A percentile compares a stretch with the other conserved stretches of the same genome.
phyloP scores from a whole-genome alignment of 495 filamentous ascomycete genomes.

The Neurospora sp. region DNA sequence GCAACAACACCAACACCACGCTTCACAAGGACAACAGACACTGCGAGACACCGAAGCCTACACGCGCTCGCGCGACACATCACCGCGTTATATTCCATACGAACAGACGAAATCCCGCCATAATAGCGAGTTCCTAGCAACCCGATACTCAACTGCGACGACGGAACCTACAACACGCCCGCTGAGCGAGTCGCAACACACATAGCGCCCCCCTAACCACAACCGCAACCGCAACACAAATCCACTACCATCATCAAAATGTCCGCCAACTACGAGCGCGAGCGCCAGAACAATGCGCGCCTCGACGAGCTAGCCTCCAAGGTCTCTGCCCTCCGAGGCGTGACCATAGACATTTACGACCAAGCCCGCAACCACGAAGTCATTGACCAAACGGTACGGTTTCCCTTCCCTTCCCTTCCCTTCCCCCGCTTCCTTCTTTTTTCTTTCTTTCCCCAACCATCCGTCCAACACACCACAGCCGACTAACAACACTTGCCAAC shows the following conservation, averaged over 20 bases:
- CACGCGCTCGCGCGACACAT: neutral
- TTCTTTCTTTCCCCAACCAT: no score
- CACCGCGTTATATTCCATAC: neutral
- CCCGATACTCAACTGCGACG: neutral
- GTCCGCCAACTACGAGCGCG: slow-evolving; percentile 93
- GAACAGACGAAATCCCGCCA: neutral
- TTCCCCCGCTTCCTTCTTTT: no score
- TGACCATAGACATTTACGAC: slow-evolving; percentile 99
- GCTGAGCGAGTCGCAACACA: neutral
- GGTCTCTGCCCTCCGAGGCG: slow-evolving; percentile 79
- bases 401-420: neutral
- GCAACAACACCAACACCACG: neutral
- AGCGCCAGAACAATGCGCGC: slow-evolving; percentile 91
- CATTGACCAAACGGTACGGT: slow-evolving; percentile 72
- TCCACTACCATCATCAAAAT: slow-evolving; percentile 35
- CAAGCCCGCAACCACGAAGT: slow-evolving; percentile 77
- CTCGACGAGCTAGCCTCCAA: slow-evolving; percentile 84
- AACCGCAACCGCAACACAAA: neutral
- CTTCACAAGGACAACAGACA: neutral
- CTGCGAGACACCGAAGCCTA: neutral
- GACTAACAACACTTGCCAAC: neutral
- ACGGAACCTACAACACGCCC: neutral
- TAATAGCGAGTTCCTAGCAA: neutral
- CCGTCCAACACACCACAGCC: neutral
- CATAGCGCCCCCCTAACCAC: neutral